Base-by-base conservation (phyloP, 139 green algal genomes). In the Dunaliella primolecta region DNA sequence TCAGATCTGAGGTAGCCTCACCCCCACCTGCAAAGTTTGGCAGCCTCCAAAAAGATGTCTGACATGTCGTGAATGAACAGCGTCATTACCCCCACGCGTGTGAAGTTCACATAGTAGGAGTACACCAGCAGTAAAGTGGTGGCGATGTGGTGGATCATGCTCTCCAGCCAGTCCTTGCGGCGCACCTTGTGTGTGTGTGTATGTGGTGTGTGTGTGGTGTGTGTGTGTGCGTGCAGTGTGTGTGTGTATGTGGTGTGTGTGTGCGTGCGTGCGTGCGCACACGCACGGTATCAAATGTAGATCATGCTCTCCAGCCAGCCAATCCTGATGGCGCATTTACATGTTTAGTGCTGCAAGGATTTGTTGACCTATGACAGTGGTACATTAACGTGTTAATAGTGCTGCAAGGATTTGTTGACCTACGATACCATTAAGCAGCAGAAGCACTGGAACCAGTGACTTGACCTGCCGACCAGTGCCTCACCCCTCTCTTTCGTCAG, bases 21-120 rank as follows among this genome's bases (percentile, higher is more conserved):
- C n/a, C n/a, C n/a, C n/a, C 55, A 97, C 30, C 88, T 86, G 2
- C 85, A 84, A 77, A 97, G 93, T 90, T 98, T 97, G n/a, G 94
- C 94, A 1, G 83, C 64, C 84, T 98, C 95, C 81, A 98, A 84
- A 84, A 96, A 97, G 34, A 98, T 95, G 89, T 98, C 95, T 27
- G 93, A 96, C 33, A 94, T 84, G 85, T 98, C 95, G 78, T 98
- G 95, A 27, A 95, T 84, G 72, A 97, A 84, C 84, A 98, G 94
- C 36, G 97, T 88, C 81, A 97, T 93, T 0, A 94, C 86, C n/a
- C 95, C 95, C 27, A 95, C 87, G 33, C 92, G 92, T 1, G 91
- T 95, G 76, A 97, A 92, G 89, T 94, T 95, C 29, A 89, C 83
- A 21, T 85, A 83, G 75, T 91, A 93, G 29, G 84, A 87, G 80